Conservation (phyloP, 1,139 yeast species). For the Candida pseudoviswanathii region DNA sequence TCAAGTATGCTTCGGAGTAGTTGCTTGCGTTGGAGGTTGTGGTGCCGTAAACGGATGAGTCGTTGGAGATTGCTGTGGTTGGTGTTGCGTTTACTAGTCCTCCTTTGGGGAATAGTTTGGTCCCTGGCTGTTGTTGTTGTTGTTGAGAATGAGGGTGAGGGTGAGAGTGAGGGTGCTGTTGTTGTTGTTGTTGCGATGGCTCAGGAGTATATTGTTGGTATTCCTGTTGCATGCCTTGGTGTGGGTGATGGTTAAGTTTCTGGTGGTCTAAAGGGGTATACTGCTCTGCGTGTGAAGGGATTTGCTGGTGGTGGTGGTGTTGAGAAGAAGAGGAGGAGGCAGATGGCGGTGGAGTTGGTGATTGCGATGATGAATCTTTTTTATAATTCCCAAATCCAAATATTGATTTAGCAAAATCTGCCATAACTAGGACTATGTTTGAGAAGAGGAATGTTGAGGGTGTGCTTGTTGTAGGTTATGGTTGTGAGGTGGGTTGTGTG, state of each 20-base stretch:
- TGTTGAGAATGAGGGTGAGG: too few species aligned
- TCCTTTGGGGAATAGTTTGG: conserved; percentile 38
- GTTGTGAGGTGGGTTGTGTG: background rate
- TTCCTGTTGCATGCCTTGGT: conserved; percentile 4
- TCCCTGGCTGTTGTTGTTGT: conserved; percentile 15
- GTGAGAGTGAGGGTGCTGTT: conserved; percentile 2
- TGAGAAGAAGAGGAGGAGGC: conserved; percentile 3
- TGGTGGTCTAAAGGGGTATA: conserved; percentile 1
- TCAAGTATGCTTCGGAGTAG: conserved; percentile 26
- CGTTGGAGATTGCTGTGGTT: conserved; percentile 66
- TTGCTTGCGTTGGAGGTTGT: conserved; percentile 36
- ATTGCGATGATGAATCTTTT: conserved; percentile 21
- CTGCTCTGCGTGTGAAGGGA: conserved; percentile 1
- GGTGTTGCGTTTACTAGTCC: conserved; percentile 45
- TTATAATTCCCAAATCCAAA: conserved; percentile 58
- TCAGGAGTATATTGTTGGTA: conserved; percentile 9
- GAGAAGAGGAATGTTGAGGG: background rate
- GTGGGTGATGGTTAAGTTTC: background rate
- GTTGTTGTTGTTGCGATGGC: conserved; percentile 7
- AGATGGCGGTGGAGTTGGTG: conserved; percentile 17
- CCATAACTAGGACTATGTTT: conserved; percentile 36
- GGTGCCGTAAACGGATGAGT: conserved; percentile 70
- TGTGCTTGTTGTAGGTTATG: background rate
- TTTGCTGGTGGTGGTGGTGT: conserved; percentile 3
- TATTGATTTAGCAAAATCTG: conserved; percentile 63